Evolutionary conservation across 495 filamentous ascomycete genomes (phyloP), one percentile per base, ranked within the genome.

Genomic region (Aspergillus sclerotiicarbonarius): DNA sequence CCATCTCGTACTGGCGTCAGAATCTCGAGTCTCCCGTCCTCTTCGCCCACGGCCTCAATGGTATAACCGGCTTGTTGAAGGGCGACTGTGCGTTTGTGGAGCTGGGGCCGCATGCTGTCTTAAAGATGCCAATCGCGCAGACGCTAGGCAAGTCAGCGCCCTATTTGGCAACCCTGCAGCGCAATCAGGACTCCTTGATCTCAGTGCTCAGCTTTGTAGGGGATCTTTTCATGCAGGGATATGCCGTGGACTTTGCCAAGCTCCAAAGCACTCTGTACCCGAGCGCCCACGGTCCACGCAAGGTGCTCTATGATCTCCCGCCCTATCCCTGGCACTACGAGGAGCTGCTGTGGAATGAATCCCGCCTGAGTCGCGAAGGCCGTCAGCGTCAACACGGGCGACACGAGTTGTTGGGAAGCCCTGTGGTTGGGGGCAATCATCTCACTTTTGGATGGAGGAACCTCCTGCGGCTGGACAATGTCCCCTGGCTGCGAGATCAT

Each of bases 261-360:
- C 10, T 54, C 18, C 21, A 46, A 9, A n/a, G n/a, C n/a, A 20
- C 16, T 20, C 44, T 46, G 13, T 33, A 33, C 10, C 31, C 31
- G 10, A 33, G 31, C 31, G 6, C 31, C 6, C 5, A 5, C 10
- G 31, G 31, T 10, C 44, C 44, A 20, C 44, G 25, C 10, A 29
- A 4, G 21, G 51, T 8, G 13, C 25, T 29, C n/a, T 15, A 54
- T 4, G 65, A 71, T 45, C 47, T 74, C 2, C 71, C 73, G 0
- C 35, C 51, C 1, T 74, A 73, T 48, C 30, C 58, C 1, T 73
- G 64, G 61, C 58, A 70, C 30, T 64, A 74, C 49, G 25, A 58
- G 10, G 59, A n/a, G 6, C 4, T n/a, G 1, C 54, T 61, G 16
- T 68, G 62, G 64, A 39, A 56, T 13, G 67, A 69, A 51, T n/a